These are phyloP conservation scores for Trichophyton simii DNA, from an alignment of 2,329 filamentous ascomycete species.

Conservation along the genomic window DNA sequence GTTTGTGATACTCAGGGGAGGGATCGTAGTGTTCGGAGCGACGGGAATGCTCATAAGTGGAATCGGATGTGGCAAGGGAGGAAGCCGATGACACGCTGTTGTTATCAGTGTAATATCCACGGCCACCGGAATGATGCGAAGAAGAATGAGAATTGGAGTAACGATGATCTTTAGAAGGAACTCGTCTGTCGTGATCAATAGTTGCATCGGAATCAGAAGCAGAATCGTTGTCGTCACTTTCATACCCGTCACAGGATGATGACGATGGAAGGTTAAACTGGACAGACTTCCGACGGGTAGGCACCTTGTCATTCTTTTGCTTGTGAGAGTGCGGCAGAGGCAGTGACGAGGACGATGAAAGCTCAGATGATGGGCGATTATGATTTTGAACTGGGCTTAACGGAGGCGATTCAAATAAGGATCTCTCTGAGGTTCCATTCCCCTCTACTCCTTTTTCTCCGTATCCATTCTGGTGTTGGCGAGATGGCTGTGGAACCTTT, in stretches of 20 bases:
- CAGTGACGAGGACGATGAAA: neutral
- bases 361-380: neutral
- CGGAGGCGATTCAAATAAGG: neutral
- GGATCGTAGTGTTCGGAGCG: neutral
- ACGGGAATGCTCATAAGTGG: neutral
- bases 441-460: slow-evolving; percentile 1
- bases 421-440: neutral
- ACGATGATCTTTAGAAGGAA: neutral
- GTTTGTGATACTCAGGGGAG: neutral
- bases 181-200: slow-evolving; percentile 11
- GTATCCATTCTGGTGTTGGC: neutral
- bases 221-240: slow-evolving; percentile 33
- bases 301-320: slow-evolving; percentile 15
- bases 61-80: neutral
- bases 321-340: slow-evolving; percentile 7
- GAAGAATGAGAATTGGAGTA: neutral
- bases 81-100: neutral
- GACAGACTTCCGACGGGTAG: slow-evolving; percentile 9
- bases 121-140: neutral
- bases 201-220: slow-evolving; percentile 20
- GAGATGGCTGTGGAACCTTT: slow-evolving; percentile 1
- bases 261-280: slow-evolving; percentile 12
- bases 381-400: neutral
- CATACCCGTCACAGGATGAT: slow-evolving; percentile 22
- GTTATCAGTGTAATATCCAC: neutral